Evolutionary conservation across 331 rosid genomes (phyloP), one percentile per base, ranked within the genome.

Genomic region (Phaseolus coccineus): DNA sequence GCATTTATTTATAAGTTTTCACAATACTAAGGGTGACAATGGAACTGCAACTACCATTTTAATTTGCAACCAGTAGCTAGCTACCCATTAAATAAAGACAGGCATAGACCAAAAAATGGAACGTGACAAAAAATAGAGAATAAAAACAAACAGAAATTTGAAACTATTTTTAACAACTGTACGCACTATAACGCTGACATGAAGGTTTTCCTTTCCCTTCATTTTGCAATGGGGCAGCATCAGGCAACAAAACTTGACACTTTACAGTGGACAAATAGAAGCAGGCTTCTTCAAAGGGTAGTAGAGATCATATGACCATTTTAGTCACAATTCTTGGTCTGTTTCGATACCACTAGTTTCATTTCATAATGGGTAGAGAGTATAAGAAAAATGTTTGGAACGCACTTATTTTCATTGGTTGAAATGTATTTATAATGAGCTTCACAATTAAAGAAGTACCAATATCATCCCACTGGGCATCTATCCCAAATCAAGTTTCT

Each of bases 281-380:
- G 63, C 35, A 57, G 15, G 24, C 14, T 30, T 19, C 27, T 56
- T 33, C 31, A 56, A 57, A 57, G 31, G 15, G 31, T 24, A 24
- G 8, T n/a, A 19, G 11, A 68, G 93, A 92, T 89, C 73, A 90
- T 4, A 2, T 87, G 77, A 90, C 94, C 93, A 92, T 33, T 33
- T 33, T 2, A 28, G 31, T 28, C 94, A 84, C 94, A 87, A 87
- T 90, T 90, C 79, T 90, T 89, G 51, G 93, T 91, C 77, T 92
- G 97, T 40, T 90, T 93, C 80, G 90, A 83, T 66, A 92, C 93
- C 77, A 91, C 93, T 87, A 76, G 61, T 22, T 61, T 53, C 73
- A 68, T 12, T 63, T 71, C 48, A 33, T 39, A 63, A 80, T 37
- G 62, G 24, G 28, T 40, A 62, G 22, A 19, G 72, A 82, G 71